These are phyloP conservation scores for Ophiostoma montium DNA, from an alignment of 2,329 filamentous ascomycete genomes.

Conservation along the genomic window DNA sequence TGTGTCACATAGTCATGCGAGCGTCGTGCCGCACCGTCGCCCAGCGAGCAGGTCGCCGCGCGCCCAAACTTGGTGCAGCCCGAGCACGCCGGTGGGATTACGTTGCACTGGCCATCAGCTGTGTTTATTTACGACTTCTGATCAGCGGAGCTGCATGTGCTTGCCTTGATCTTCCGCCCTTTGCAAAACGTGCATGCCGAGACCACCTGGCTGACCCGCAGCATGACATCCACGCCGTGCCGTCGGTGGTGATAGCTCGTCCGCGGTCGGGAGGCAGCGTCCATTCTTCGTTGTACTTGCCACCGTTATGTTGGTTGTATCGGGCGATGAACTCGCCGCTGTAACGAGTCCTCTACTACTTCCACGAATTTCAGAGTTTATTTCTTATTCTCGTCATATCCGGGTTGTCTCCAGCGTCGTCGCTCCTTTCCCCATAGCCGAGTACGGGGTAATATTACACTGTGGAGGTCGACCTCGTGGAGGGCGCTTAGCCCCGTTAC, in stretches of 20 bases:
- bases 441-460: too few species aligned
- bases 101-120: constrained; percentile 11
- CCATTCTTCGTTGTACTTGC: not conserved
- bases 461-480: too few species aligned
- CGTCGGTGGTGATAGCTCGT: not conserved
- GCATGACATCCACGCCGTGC: not conserved
- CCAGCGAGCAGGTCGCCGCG: constrained; percentile 13
- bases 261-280: not conserved
- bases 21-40: constrained; percentile 3
- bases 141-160: too few species aligned
- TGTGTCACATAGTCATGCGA: constrained; percentile 15
- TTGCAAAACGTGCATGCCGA: constrained; percentile 17
- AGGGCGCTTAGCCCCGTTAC: too few species aligned
- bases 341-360: too few species aligned
- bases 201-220: constrained; percentile 12
- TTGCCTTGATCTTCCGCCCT: constrained; percentile 14
- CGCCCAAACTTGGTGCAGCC: constrained; percentile 16
- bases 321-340: too few species aligned
- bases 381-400: too few species aligned
- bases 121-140: not conserved
- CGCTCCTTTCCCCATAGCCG: too few species aligned
- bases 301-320: not conserved
- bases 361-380: too few species aligned
- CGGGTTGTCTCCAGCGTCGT: too few species aligned
- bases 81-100: constrained; percentile 13